Evolutionary conservation across 352 stramenopile genomes (phyloP).

Genomic region (Globisporangium yorkense): DNA sequence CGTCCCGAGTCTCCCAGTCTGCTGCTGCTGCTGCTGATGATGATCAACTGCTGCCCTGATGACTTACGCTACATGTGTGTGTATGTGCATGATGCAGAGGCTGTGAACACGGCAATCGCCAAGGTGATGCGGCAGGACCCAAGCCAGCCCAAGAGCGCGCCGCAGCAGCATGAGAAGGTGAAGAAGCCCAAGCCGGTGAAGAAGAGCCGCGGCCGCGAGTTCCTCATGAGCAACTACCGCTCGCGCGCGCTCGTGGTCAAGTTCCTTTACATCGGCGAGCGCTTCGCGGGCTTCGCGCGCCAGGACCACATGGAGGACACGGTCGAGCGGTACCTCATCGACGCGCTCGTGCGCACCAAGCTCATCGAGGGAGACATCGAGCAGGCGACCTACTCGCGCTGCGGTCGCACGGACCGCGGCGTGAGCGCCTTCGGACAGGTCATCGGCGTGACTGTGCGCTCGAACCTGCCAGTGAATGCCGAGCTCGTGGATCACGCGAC

Average conservation of each 20-base stretch:
- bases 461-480: conserved; percentile 60
- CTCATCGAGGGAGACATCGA: conserved; percentile 83
- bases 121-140: conserved; percentile 46
- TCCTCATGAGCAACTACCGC: conserved; percentile 74
- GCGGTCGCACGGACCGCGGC: conserved; percentile 95
- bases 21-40: background rate
- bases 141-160: background rate
- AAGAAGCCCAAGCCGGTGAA: conserved; percentile 46
- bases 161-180: conserved; percentile 19
- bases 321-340: conserved; percentile 92
- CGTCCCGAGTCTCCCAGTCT: conserved; percentile 7
- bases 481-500: conserved; percentile 49
- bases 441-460: conserved; percentile 62
- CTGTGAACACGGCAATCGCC: conserved; percentile 62
- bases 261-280: conserved; percentile 85
- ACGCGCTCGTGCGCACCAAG: conserved; percentile 89
- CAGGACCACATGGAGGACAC: conserved; percentile 90
- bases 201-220: conserved; percentile 39
- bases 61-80: background rate
- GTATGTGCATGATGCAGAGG: conserved; percentile 19
- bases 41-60: background rate
- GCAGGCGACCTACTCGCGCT: conserved; percentile 90
- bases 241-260: conserved; percentile 72
- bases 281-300: conserved; percentile 84
- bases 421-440: conserved; percentile 90